Evolutionary conservation across 805 yeast genomes (phyloP), one percentile per base, ranked within the genome.

Genomic region (Kluyveromyces siamensis): DNA sequence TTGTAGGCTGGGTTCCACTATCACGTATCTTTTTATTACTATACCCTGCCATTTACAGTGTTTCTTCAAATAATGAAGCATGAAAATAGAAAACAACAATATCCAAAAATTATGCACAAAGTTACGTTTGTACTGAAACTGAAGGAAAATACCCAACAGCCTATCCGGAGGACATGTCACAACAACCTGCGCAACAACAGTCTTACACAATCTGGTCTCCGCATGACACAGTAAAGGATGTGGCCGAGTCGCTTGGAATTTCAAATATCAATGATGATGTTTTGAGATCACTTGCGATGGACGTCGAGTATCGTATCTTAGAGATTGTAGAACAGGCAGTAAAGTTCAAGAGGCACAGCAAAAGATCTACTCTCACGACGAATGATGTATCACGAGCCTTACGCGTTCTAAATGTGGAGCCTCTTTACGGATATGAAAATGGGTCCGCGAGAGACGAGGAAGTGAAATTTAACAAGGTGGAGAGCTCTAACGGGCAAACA

Each of bases 121-220:
- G 25, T 21, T 21, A 21, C 25, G 6, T 6, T 21, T 21, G 25
- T 21, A 4, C 6, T 4, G 3, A 21, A 21, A 21, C 25, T 21
- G 25, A 21, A 21, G 6, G 6, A 21, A 6, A 30, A 30, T 30
- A 30, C 8, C 35, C 35, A 4, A 30, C 14, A 30, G 14, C 4
- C 7, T 30, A 19, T 2, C 6, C 4, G 8, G 18, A 37, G 7
- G 25, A 6, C 2, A 43, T 43, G 45, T 43, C 45, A 16, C 45
- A 43, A 19, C 38, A 43, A 17, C 54, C 61, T 8, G 51, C 53
- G 33, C 61, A 51, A 47, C 65, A 59, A 38, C 67, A 60, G 43
- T 88, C 96, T 1, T 95, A 88, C 66, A 87, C 97, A 1, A 74
- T 93, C 51, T 91, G 98, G 99, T 90, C 98, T 9, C 97, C 98